Evolutionary conservation across 23 red algal genomes (phyloP).

Genomic region (Gracilaria vermiculophylla): DNA sequence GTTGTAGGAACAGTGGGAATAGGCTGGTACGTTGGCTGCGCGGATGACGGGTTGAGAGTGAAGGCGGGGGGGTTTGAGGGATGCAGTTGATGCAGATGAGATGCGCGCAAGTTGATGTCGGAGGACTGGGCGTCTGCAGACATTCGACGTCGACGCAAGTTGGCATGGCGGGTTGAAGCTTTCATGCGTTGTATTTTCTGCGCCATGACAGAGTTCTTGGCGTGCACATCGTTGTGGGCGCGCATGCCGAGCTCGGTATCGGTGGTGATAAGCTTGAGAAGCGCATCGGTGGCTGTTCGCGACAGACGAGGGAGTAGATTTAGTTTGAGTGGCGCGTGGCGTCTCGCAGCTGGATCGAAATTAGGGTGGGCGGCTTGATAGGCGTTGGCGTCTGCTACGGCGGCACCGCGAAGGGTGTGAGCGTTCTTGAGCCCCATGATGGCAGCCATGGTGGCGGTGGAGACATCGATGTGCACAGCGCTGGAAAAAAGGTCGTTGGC

Average conservation of each 20-base stretch:
- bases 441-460: slow-evolving; percentile 55
- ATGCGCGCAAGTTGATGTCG: background rate
- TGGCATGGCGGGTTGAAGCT: slow-evolving; percentile 20
- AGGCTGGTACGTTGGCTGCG: background rate
- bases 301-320: slow-evolving; percentile 25
- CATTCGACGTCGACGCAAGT: slow-evolving; percentile 34
- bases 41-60: background rate
- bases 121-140: slow-evolving; percentile 13
- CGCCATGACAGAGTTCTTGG: slow-evolving; percentile 34
- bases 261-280: slow-evolving; percentile 42
- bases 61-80: background rate
- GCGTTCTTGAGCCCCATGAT: slow-evolving; percentile 62
- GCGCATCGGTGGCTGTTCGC: slow-evolving; percentile 36
- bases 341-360: background rate
- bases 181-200: slow-evolving; percentile 43
- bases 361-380: slow-evolving; percentile 17
- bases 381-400: slow-evolving; percentile 12
- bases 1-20: background rate
- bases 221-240: slow-evolving; percentile 28
- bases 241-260: slow-evolving; percentile 51
- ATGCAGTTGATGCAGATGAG: background rate
- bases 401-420: slow-evolving; percentile 36
- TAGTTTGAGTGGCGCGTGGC: slow-evolving; percentile 2
- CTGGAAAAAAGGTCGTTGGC: slow-evolving; percentile 38
- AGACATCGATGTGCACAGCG: slow-evolving; percentile 50